Conservation (phyloP, 208 protist species). For the Crithidia mellificae region DNA sequence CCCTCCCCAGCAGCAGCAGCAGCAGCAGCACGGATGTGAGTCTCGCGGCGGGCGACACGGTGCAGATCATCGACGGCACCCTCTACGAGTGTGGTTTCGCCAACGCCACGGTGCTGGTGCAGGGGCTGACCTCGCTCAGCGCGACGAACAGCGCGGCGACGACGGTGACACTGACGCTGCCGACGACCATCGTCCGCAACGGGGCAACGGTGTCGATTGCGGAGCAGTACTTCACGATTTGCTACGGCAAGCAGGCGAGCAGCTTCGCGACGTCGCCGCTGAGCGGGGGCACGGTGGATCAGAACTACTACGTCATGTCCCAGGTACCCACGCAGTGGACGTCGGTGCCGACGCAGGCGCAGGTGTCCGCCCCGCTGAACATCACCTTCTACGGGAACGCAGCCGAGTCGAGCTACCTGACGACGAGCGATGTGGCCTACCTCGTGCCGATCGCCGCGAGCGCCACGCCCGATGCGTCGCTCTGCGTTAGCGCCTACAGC, state of each 20-base stretch:
- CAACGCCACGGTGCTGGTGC: conserved; percentile 66
- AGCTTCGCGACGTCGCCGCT: conserved; percentile 77
- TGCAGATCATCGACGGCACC: conserved; percentile 72
- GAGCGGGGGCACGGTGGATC: conserved; percentile 40
- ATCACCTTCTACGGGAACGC: conserved; percentile 67
- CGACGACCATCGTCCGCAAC: conserved; percentile 11
- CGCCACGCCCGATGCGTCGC: conserved; percentile 5
- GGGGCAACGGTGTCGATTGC: conserved; percentile 1
- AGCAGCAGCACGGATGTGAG: neutral
- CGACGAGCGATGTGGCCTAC: conserved; percentile 55
- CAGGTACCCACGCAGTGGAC: conserved; percentile 60
- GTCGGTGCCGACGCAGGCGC: conserved; percentile 50
- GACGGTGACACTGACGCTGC: conserved; percentile 25
- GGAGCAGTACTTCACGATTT: conserved; percentile 56
- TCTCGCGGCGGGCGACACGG: conserved; percentile 42
- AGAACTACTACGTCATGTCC: conserved; percentile 52
- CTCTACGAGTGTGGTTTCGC: conserved; percentile 78
- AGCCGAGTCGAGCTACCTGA: conserved; percentile 42
- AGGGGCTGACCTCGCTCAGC: conserved; percentile 32
- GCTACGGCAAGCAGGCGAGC: conserved; percentile 57
- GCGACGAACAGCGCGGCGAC: conserved; percentile 8
- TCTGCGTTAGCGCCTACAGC: neutral
- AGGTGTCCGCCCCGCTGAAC: conserved; percentile 41
- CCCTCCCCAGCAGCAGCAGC: neutral
- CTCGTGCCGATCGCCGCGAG: conserved; percentile 41